Percentiles rank a stretch among this genome's conserved stretches.
These are phyloP conservation scores for Lyophyllum shimeji DNA, from an alignment of 768 basidiomycete species.

Conservation along the genomic window DNA sequence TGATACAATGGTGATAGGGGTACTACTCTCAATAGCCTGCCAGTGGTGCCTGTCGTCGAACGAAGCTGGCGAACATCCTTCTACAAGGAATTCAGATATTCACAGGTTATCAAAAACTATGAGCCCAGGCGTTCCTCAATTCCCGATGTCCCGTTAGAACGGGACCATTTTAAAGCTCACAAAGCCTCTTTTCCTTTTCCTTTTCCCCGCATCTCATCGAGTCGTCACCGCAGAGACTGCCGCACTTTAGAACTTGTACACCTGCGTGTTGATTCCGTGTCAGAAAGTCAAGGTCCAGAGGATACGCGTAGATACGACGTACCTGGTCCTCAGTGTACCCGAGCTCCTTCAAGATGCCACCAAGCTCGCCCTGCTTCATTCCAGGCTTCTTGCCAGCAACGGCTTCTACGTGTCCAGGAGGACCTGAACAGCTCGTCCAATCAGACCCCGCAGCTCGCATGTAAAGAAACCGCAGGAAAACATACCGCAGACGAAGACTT, in stretches of 20 bases:
- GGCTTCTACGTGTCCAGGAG: conserved; percentile 86
- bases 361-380: conserved; percentile 80
- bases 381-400: conserved; percentile 89
- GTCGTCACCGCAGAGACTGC: too few relatives aligned
- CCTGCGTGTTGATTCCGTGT: conserved; percentile 26
- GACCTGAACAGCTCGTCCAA: conserved; percentile 42
- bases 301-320: background rate
- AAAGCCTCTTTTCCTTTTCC: too few relatives aligned
- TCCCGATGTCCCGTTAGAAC: too few relatives aligned
- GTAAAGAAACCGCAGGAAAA: conserved; percentile 1
- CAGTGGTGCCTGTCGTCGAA: too few relatives aligned
- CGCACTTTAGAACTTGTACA: conserved; percentile 44
- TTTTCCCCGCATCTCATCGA: too few relatives aligned
- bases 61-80: too few relatives aligned
- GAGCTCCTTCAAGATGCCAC: conserved; percentile 81
- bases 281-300: background rate
- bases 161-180: too few relatives aligned
- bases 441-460: conserved; percentile 3
- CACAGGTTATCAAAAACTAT: too few relatives aligned
- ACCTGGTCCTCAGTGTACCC: conserved; percentile 90
- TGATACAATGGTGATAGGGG: too few relatives aligned
- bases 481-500: conserved; percentile 88
- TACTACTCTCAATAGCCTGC: too few relatives aligned
- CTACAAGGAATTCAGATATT: too few relatives aligned
- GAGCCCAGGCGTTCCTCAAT: too few relatives aligned